Evolutionary conservation across 768 basidiomycete genomes (phyloP).

Genomic region (Russula compacta): DNA sequence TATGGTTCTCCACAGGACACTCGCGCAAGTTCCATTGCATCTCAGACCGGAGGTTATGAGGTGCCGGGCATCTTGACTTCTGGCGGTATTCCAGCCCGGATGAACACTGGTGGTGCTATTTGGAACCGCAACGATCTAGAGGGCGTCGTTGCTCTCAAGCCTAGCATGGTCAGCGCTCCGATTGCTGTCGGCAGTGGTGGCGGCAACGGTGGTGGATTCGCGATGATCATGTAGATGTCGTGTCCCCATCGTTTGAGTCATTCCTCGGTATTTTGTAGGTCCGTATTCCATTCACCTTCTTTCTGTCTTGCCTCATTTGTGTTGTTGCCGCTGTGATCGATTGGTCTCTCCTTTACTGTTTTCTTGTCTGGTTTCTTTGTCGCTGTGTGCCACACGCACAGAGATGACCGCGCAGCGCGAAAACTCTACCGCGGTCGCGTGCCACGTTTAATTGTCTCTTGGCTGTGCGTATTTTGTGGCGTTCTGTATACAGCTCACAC

Average conservation of each 20-base stretch:
- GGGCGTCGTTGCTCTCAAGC: slow-evolving; percentile 29
- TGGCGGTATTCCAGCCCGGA: slow-evolving; percentile 12
- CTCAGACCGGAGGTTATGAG: slow-evolving; percentile 30
- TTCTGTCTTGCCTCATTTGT: not conserved
- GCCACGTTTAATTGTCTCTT: not conserved
- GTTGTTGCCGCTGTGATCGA: slow-evolving; percentile 6
- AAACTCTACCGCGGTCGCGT: not conserved
- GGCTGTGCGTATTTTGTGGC: not conserved
- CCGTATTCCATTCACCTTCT: not conserved
- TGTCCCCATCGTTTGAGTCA: not conserved
- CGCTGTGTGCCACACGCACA: slow-evolving; percentile 7
- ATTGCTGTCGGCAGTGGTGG: slow-evolving; percentile 33
- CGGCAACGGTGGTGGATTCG: slow-evolving; percentile 30
- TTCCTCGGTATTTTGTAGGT: not conserved
- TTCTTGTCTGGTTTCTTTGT: not conserved
- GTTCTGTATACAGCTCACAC: slow-evolving; percentile 2
- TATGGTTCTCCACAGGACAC: slow-evolving; percentile 27
- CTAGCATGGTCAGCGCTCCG: slow-evolving; percentile 27
- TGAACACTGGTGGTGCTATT: slow-evolving; percentile 25
- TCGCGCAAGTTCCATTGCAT: slow-evolving; percentile 18
- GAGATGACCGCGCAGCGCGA: not conserved
- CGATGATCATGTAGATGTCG: slow-evolving; percentile 30
- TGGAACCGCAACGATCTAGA: slow-evolving; percentile 25
- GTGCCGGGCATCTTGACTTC: slow-evolving; percentile 23
- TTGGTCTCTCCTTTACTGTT: not conserved